Conservation (phyloP, 345 rosid species). For the Sonneratia caseolaris region DNA sequence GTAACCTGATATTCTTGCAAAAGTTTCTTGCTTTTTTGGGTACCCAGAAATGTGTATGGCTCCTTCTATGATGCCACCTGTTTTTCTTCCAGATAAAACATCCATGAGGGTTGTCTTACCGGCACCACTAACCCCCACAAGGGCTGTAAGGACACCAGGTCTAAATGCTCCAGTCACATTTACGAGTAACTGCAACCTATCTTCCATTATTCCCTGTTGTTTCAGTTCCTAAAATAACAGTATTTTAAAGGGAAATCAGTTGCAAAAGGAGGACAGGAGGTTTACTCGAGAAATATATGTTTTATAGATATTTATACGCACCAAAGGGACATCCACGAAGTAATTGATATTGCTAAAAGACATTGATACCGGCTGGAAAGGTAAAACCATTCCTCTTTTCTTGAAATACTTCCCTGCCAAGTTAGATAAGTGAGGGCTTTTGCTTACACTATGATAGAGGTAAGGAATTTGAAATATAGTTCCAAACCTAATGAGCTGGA, state of each 20-base stretch:
- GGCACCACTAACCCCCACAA: slow-evolving; percentile 97
- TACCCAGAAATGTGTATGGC: slow-evolving; percentile 72
- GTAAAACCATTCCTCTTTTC: slow-evolving; percentile 97
- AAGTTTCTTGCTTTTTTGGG: slow-evolving; percentile 87
- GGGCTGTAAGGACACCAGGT: slow-evolving; percentile 86
- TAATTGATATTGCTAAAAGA: slow-evolving; percentile 82
- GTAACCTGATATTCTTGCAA: slow-evolving; percentile 94
- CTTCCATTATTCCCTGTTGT: slow-evolving; percentile 81
- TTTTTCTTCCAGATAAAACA: slow-evolving; percentile 95
- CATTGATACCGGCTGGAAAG: slow-evolving; percentile 90
- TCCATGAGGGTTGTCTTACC: slow-evolving; percentile 99
- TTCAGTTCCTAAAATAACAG: slow-evolving; percentile 57
- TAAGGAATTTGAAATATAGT: not conserved
- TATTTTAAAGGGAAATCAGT: not conserved
- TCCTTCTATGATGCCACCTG: slow-evolving; percentile 89
- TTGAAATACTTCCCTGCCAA: slow-evolving; percentile 74
- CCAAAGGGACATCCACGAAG: slow-evolving; percentile 84
- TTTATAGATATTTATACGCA: slow-evolving; percentile 15
- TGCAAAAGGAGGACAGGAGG: not conserved
- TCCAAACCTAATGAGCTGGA: slow-evolving; percentile 46
- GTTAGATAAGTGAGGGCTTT: not conserved
- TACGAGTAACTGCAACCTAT: slow-evolving; percentile 69
- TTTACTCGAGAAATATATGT: not conserved
- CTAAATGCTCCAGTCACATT: slow-evolving; percentile 93
- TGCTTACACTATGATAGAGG: not conserved